Evolutionary conservation across 2,329 filamentous ascomycete species (phyloP), one percentile per base, ranked within the genome.

Genomic region (Orbilia oligospora): DNA sequence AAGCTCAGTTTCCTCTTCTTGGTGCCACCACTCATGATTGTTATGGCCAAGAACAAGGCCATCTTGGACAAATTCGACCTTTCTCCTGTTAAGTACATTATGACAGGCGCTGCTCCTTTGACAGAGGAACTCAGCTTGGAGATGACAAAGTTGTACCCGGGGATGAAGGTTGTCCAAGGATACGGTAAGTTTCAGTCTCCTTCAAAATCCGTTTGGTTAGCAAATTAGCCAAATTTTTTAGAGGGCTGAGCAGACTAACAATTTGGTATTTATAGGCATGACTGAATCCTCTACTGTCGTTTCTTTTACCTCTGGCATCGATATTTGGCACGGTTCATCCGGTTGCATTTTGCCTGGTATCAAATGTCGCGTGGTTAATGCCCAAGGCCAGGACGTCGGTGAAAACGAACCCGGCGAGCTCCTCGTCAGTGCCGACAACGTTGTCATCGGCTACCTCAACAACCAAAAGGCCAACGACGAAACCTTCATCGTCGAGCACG

Each of bases 391-490:
- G 5, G 92, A 96, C 82, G 87, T 96, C 70, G 91, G 88, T 0
- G 88, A 86, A 6, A 90, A 92, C 81, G 89, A 95, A 79, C 92
- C 91, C 0, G 94, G 94, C 41, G 94, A 97, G 84, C 88, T 97
- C 14, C 87, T 93, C 18, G 88, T 97, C 22, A 92, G 93, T 83
- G 90, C 89, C 0, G 94, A 93, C 0, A 90, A 91, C 0, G 89
- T 97, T 0, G 90, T 92, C 0, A 85, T 97, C 0, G 94, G 94
- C 0, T 97, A 97, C 81, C 86, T 97, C 67, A 92, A 97, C 85
- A 97, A 97, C 82, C 90, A 92, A 53, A 91, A 92, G 82, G 93
- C 94, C 2, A 97, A 91, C 20, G 87, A 88, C 65, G 93, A 97
- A 83, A 96, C 94, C 0, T 97, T 93, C 82, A 87, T 90, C 0